These are phyloP conservation scores for Fraxinus excelsior DNA, from an alignment of 257 asterid genomes.

Conservation along the genomic window DNA sequence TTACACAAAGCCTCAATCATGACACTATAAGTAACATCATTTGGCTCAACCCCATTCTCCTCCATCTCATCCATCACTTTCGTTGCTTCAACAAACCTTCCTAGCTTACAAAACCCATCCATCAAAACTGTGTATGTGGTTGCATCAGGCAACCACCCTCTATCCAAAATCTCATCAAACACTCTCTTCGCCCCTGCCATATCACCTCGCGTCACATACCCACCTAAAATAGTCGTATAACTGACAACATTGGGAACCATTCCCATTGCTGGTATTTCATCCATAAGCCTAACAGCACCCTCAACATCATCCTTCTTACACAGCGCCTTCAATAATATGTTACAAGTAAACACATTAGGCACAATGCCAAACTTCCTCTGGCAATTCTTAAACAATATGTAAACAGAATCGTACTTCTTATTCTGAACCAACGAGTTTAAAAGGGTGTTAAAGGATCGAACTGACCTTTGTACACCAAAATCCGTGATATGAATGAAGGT, in stretches of 20 bases:
- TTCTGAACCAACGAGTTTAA: constrained; percentile 83
- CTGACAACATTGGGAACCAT: constrained; percentile 84
- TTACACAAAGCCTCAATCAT: constrained; percentile 87
- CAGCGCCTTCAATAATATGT: constrained; percentile 75
- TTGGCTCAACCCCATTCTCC: constrained; percentile 75
- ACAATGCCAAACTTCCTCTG: constrained; percentile 56
- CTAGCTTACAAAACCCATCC: constrained; percentile 83
- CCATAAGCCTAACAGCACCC: constrained; percentile 65
- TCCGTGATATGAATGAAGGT: constrained; percentile 59
- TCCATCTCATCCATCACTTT: constrained; percentile 96
- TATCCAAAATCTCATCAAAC: constrained; percentile 63
- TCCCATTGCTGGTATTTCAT: constrained; percentile 94
- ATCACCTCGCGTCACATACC: constrained; percentile 65
- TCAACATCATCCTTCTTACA: constrained; percentile 68
- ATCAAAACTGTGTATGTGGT: constrained; percentile 81
- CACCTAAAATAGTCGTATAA: constrained; percentile 78
- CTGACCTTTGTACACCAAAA: constrained; percentile 66
- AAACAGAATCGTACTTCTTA: constrained; percentile 72
- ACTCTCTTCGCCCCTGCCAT: constrained; percentile 66
- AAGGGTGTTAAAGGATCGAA: constrained; percentile 69
- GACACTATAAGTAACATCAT: constrained; percentile 79
- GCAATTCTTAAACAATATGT: constrained; percentile 69
- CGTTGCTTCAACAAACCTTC: constrained; percentile 65
- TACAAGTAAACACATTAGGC: constrained; percentile 84
- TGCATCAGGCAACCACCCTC: constrained; percentile 90